Percentiles rank a stretch among this genome's conserved stretches.
Evolutionary conservation across 1,139 yeast genomes (phyloP).

Genomic region (Zygosaccharomyces pseudobailii): DNA sequence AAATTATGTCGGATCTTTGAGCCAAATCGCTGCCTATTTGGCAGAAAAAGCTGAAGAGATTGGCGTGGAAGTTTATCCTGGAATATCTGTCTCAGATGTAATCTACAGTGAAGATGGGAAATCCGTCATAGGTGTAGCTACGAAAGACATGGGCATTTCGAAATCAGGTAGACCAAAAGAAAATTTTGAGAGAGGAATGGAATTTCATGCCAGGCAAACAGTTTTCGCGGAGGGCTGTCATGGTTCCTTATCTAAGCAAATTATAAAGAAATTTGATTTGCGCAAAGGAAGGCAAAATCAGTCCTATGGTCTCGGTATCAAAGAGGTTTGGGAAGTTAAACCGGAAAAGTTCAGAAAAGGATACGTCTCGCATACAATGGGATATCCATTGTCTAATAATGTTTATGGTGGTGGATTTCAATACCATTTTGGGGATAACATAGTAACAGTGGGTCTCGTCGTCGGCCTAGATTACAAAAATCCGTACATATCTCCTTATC

Average conservation of each 20-base stretch:
- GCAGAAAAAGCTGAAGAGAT: conserved; percentile 87
- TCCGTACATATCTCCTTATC: conserved; percentile 92
- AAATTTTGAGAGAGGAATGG: conserved; percentile 92
- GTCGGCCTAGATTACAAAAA: conserved; percentile 89
- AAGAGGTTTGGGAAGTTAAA: conserved; percentile 95
- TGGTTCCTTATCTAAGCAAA: conserved; percentile 82
- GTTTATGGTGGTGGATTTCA: conserved; percentile 96
- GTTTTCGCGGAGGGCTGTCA: conserved; percentile 96
- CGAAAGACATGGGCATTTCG: conserved; percentile 84
- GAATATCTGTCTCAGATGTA: conserved; percentile 82
- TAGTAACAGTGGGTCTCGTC: conserved; percentile 86
- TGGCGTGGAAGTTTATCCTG: conserved; percentile 92
- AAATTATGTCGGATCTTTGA: conserved; percentile 80
- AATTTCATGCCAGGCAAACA: conserved; percentile 82
- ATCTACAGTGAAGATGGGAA: conserved; percentile 53
- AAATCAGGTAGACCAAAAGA: conserved; percentile 71
- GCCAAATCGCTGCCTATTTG: conserved; percentile 74
- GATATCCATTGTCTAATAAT: conserved; percentile 70
- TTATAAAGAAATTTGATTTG: conserved; percentile 61
- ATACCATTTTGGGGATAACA: conserved; percentile 92
- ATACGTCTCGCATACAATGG: conserved; percentile 80
- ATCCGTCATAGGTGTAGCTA: conserved; percentile 81
- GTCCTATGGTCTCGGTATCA: conserved; percentile 91
- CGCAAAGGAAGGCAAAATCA: conserved; percentile 68
- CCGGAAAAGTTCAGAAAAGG: conserved; percentile 81